Evolutionary conservation across 2,329 filamentous ascomycete genomes (phyloP), one percentile per base, ranked within the genome.

Genomic region (Fusarium hainanense): DNA sequence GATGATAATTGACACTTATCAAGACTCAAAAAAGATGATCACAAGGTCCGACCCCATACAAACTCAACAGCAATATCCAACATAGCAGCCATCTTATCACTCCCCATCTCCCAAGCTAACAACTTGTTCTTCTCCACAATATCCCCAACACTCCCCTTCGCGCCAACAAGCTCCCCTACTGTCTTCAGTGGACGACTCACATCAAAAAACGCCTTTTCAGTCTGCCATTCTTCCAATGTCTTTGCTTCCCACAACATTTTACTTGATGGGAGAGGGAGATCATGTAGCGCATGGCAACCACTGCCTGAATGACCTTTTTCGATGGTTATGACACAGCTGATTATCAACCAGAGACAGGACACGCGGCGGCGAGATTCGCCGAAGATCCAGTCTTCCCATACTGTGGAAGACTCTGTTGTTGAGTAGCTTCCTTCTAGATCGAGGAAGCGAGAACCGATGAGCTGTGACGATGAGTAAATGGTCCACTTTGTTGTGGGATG

Each of bases 341-440:
- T 68, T 1, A 68, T 59, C 11, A 75, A 54, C 75, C 75, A 77
- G 1, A 77, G 64, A 6, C 72, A 77, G 0, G 66, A 59, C 21
- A 73, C 62, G 12, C 77, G 62, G 27, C 77, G 69, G 0, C 77
- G 69, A 1, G 77, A 77, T 49, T 79, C 77, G 0, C 74, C 74
- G 27, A 77, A 75, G 7, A 79, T 71, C 76, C 77, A 79, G 10
- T 74, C 70, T 49, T 77, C 63, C 77, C 76, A 79, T 3, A 63
- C 71, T 5, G 16, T 42, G 1, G 42, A 47, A 4, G 44, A 5
- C 16, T 78, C 75, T 0, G 73, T 66, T 7, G 44, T 54, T 1
- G 69, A 64, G 16, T 64, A 76, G 3, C 11, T 58, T 0, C 58
- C 65, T 0, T 61, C 20, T 6, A 70, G 44, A 0, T 51, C 28